These are phyloP conservation scores for Veloboletus limbatus DNA, from an alignment of 1,284 basidiomycete species.

Conservation along the genomic window DNA sequence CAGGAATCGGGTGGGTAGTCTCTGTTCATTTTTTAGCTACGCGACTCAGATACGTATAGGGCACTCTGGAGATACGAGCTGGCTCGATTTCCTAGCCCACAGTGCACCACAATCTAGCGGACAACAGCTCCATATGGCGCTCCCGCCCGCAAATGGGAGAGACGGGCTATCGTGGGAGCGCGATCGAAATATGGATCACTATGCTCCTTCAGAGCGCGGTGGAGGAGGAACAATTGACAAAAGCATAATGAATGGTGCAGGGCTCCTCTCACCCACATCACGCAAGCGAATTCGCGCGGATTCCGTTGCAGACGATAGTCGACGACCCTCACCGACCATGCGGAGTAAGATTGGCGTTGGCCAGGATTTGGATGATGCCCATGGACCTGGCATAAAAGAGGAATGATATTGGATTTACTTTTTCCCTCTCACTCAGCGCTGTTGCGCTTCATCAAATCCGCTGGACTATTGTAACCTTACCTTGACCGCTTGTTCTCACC, in stretches of 20 bases:
- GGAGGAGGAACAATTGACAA: constrained; percentile 18
- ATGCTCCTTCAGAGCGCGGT: constrained; percentile 31
- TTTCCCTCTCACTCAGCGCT: not conserved
- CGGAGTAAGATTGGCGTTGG: constrained; percentile 17
- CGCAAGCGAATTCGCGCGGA: constrained; percentile 31
- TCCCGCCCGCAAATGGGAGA: constrained; percentile 26
- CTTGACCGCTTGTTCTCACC: not conserved
- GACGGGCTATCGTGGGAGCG: constrained; percentile 32
- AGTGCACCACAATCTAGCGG: constrained; percentile 22
- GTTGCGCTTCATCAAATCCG: not conserved
- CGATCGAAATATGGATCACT: constrained; percentile 28
- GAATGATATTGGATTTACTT: constrained; percentile 11
- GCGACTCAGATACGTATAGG: constrained; percentile 15
- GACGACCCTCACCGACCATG: constrained; percentile 23
- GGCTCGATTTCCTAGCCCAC: constrained; percentile 33
- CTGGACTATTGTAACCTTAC: constrained; percentile 3
- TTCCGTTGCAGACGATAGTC: constrained; percentile 19
- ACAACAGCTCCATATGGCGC: constrained; percentile 31
- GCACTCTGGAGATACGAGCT: constrained; percentile 29
- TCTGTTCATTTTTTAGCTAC: not conserved
- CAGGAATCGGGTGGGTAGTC: constrained; percentile 28
- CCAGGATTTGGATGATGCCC: constrained; percentile 18
- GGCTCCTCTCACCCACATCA: constrained; percentile 23
- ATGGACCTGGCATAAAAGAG: constrained; percentile 23
- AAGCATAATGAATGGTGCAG: constrained; percentile 17